Evolutionary conservation across 2,329 filamentous ascomycete genomes (phyloP).

Genomic region (Alternaria novae-zelandiae): DNA sequence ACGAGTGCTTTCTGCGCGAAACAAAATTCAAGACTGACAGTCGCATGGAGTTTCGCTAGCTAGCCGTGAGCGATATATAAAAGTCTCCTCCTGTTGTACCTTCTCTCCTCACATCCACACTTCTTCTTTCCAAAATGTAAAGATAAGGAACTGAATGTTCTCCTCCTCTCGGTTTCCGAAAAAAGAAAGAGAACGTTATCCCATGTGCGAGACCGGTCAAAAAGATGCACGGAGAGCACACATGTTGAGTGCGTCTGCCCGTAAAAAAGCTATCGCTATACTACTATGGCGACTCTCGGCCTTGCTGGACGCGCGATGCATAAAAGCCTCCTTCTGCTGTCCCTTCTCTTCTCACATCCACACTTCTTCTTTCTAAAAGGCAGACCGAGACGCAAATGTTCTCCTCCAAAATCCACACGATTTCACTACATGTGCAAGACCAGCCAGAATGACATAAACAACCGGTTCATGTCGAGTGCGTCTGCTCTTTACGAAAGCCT

Average conservation of each 20-base stretch:
- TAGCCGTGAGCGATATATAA: not conserved
- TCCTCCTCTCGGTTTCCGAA: not conserved
- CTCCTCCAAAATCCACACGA: not conserved
- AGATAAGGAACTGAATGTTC: no score
- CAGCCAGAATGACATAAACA: not conserved
- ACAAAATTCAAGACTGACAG: fast-evolving
- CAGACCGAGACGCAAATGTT: not conserved
- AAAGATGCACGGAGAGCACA: no score
- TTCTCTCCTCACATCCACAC: not conserved
- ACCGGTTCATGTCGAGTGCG: not conserved
- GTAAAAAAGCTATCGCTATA: no score
- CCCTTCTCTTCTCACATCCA: not conserved
- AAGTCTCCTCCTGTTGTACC: not conserved
- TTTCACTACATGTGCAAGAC: not conserved
- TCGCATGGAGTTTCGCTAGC: not conserved
- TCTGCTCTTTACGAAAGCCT: not conserved
- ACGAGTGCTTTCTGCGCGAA: no score
- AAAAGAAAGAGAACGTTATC: not conserved
- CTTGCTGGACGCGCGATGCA: not conserved
- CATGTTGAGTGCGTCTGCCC: not conserved
- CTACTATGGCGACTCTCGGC: not conserved
- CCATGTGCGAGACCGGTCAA: not conserved
- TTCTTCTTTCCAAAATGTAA: not conserved
- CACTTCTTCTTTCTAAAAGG: not conserved
- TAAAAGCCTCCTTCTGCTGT: not conserved